Evolutionary conservation across 306 rosid species (phyloP).

Genomic region (Castanopsis chinensis): DNA sequence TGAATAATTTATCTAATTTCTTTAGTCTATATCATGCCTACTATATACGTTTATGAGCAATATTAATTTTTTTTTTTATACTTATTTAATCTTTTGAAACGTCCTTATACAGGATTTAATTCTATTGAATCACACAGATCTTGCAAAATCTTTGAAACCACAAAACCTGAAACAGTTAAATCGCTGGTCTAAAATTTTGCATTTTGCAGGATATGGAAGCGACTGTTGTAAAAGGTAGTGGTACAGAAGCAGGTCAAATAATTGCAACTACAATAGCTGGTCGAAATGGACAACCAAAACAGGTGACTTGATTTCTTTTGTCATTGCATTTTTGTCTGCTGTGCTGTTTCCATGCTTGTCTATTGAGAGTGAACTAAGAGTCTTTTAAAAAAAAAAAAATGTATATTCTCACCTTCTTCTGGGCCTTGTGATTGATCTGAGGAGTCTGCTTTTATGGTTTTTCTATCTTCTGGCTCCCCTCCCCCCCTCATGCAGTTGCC

Average conservation of each 20-base stretch:
- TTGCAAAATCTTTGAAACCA: neutral
- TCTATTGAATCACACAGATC: neutral
- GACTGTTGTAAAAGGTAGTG: slow-evolving; percentile 60
- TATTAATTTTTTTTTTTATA: neutral
- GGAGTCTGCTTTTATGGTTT: neutral
- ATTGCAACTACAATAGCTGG: slow-evolving; percentile 79
- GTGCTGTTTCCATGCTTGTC: neutral
- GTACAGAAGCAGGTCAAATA: slow-evolving; percentile 86
- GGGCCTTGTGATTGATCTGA: neutral
- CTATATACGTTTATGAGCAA: slow-evolving; percentile 8
- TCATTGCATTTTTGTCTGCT: slow-evolving; percentile 6
- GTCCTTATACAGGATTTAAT: neutral
- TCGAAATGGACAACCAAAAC: slow-evolving; percentile 76
- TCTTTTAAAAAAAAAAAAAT: neutral
- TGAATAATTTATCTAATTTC: neutral
- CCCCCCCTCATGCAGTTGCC: too few relatives aligned
- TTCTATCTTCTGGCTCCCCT: neutral
- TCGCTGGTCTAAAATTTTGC: slow-evolving; percentile 10
- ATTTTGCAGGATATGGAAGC: slow-evolving; percentile 64
- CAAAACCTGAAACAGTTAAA: neutral
- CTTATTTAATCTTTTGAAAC: neutral
- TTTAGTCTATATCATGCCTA: neutral
- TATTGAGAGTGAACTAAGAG: neutral
- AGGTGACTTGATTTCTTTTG: slow-evolving; percentile 42
- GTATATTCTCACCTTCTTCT: neutral